These are phyloP conservation scores for Talaromyces sp. DNA, from an alignment of 2,329 filamentous ascomycete species.

Conservation along the genomic window DNA sequence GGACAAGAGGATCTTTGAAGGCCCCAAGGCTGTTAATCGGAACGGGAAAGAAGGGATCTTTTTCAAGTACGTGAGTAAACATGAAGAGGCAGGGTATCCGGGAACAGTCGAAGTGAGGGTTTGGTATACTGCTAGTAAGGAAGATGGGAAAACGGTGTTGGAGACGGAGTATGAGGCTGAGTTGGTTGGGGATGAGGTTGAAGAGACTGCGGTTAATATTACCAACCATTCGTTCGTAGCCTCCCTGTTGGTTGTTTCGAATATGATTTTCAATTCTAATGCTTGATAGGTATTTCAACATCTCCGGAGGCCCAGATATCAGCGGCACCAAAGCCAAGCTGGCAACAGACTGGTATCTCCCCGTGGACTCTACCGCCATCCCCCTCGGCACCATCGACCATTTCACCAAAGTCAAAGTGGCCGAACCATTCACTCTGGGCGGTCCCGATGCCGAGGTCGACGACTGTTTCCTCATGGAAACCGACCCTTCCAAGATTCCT, in stretches of 20 bases:
- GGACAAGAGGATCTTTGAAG: conserved; percentile 73
- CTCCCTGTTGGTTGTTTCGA: neutral
- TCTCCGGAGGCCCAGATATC: conserved; percentile 54
- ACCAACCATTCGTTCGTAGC: conserved; percentile 84
- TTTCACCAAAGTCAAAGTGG: conserved; percentile 57
- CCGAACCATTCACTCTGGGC: conserved; percentile 67
- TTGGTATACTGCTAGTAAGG: conserved; percentile 70
- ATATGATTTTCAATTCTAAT: neutral
- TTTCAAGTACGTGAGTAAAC: conserved; percentile 62
- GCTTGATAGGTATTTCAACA: conserved; percentile 59
- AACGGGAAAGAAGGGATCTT: conserved; percentile 61
- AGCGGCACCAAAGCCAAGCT: conserved; percentile 58
- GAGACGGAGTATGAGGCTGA: conserved; percentile 87
- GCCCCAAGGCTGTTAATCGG: conserved; percentile 56
- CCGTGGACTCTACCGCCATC: conserved; percentile 67
- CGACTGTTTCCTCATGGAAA: conserved; percentile 79
- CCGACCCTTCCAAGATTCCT: conserved; percentile 54
- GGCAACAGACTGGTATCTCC: conserved; percentile 61
- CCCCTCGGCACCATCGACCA: conserved; percentile 66
- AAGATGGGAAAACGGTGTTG: conserved; percentile 64
- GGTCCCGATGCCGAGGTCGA: conserved; percentile 70
- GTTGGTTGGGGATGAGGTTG: conserved; percentile 65
- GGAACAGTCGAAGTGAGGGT: conserved; percentile 74
- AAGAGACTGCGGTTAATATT: conserved; percentile 89
- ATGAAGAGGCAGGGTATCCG: conserved; percentile 87